These are phyloP conservation scores for Lumnitzera racemosa DNA, from an alignment of 345 rosid species.

Conservation along the genomic window DNA sequence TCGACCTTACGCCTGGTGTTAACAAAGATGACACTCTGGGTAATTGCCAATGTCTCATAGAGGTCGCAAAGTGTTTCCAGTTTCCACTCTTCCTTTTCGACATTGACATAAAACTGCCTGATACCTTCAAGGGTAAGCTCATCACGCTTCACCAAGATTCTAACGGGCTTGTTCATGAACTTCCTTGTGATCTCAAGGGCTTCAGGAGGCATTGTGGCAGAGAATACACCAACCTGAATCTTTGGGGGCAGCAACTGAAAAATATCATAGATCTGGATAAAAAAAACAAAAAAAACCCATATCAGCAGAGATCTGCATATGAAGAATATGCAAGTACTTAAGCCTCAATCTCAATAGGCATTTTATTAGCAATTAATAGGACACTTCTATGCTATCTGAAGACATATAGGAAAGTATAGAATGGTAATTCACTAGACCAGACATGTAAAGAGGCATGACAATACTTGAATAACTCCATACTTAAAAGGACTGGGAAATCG, in stretches of 20 bases:
- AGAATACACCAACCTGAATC: slow-evolving; percentile 82
- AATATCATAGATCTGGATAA: slow-evolving; percentile 64
- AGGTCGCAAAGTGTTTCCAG: slow-evolving; percentile 78
- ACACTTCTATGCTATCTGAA: too few relatives aligned
- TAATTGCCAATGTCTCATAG: slow-evolving; percentile 76
- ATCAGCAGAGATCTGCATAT: background rate
- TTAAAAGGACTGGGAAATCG: too few relatives aligned
- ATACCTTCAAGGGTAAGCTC: slow-evolving; percentile 93
- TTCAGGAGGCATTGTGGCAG: slow-evolving; percentile 93
- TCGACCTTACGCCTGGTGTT: slow-evolving; percentile 91
- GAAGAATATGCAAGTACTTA: too few relatives aligned
- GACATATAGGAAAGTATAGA: too few relatives aligned
- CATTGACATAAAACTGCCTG: slow-evolving; percentile 71
- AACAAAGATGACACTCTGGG: slow-evolving; percentile 86
- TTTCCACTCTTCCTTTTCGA: slow-evolving; percentile 85
- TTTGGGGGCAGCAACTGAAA: slow-evolving; percentile 72
- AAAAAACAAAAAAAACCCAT: background rate
- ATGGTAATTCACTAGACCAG: too few relatives aligned
- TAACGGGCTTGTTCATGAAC: slow-evolving; percentile 83
- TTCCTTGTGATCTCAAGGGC: slow-evolving; percentile 88
- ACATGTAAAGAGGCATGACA: too few relatives aligned
- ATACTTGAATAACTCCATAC: too few relatives aligned
- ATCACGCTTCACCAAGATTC: slow-evolving; percentile 84
- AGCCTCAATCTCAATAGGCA: too few relatives aligned
- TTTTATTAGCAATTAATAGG: too few relatives aligned